Evolutionary conservation across 1,139 yeast species (phyloP).

Genomic region (Geotrichum carabidarum): DNA sequence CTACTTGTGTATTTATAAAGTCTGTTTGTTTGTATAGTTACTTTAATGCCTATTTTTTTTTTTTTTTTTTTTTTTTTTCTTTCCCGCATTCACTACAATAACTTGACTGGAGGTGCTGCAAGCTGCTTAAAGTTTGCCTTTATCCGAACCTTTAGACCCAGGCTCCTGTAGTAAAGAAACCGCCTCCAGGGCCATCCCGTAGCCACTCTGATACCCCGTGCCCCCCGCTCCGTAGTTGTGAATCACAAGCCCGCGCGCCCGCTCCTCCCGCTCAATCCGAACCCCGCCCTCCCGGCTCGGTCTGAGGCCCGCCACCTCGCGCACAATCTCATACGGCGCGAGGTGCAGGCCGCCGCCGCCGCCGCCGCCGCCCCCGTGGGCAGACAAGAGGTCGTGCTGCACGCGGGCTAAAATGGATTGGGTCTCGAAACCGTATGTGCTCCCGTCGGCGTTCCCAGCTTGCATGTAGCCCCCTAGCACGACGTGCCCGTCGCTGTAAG

Average conservation of each 20-base stretch:
- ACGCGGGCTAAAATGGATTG: constrained; percentile 54
- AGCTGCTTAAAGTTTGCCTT: neutral
- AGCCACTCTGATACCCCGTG: constrained; percentile 47
- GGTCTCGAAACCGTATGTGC: constrained; percentile 48
- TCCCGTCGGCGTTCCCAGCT: constrained; percentile 50
- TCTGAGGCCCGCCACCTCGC: constrained; percentile 59
- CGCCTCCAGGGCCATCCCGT: constrained; percentile 17
- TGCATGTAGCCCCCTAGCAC: constrained; percentile 63
- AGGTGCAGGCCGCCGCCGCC: constrained; percentile 10
- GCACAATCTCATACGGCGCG: constrained; percentile 40
- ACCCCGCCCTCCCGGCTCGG: constrained; percentile 64
- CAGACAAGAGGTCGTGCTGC: constrained; percentile 45
- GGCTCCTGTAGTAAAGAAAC: constrained; percentile 8
- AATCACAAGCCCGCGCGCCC: constrained; percentile 40
- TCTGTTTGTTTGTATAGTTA: too few species aligned
- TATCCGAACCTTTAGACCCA: neutral
- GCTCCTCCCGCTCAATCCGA: constrained; percentile 48
- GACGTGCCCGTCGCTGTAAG: constrained; percentile 52
- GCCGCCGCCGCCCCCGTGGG: constrained; percentile 34
- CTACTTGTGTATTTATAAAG: too few species aligned
- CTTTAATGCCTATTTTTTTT: neutral
- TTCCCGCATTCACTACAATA: too few species aligned
- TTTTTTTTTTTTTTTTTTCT: neutral
- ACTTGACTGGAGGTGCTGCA: too few species aligned
- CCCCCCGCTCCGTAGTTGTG: constrained; percentile 51